Base-by-base conservation (phyloP, 1,284 basidiomycete genomes). In the Abortiporus biennis region DNA sequence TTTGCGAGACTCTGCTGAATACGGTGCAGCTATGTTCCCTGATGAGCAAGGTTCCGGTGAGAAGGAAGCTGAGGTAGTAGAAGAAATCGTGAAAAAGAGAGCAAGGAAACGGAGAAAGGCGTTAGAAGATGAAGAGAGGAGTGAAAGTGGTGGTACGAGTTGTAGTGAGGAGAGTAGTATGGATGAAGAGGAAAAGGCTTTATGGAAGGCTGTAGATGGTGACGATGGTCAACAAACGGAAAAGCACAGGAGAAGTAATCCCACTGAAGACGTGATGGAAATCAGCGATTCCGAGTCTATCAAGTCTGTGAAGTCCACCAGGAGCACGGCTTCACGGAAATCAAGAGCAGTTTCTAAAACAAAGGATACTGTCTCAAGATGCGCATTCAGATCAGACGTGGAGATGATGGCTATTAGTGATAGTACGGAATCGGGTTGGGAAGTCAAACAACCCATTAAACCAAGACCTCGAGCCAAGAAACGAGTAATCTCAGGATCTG, bases 21-120 rank as follows among this genome's bases (percentile, higher is more conserved):
- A 87, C 50, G 87, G 86, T 2, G 78, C 82, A 3, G 74, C 80
- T 2, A 89, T 89, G 84, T 90, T 89, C 54, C 86, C 77, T 0
- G 72, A 74, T 1, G 21, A 30, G 9, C 75, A 76, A 32, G 64
- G 59, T 46, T 69, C 64, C 13, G 65, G 48, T 2, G 47, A 44
- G 27, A 47, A 48, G 15, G 49, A 46, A 6, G 52, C 56, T 2
- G 64, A 52, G n/a, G 64, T 55, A 0, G 56, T 54, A 9, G 60
- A 63, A 35, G 59, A 58, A 46, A 82, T 87, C 46, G 69, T 84
- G 37, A 78, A 77, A 71, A 76, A 82, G 52, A 68, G 82, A 12
- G 85, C 83, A 0, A 64, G 67, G 48, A 73, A 66, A 49, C 65
- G 82, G 45, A 58, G 81, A 45, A 75, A 71, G 54, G 76, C 82